Evolutionary conservation across 2,329 filamentous ascomycete species (phyloP).

Genomic region (Pyrenochaeta sp.): DNA sequence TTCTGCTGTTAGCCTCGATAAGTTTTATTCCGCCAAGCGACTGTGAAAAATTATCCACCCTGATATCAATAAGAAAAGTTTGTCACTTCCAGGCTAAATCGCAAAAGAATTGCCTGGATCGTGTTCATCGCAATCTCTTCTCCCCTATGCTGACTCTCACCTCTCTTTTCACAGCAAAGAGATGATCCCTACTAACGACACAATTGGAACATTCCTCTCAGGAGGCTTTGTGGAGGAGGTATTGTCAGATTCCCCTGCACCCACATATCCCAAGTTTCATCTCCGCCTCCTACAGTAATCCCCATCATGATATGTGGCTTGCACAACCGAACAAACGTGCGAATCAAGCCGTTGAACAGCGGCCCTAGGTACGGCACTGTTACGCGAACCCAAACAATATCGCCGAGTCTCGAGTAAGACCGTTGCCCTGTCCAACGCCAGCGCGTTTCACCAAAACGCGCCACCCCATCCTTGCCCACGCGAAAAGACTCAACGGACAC

Average conservation of each 20-base stretch:
- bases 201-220: neutral
- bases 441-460: neutral
- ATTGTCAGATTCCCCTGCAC: neutral
- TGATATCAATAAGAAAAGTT: neutral
- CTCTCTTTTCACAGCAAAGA: neutral
- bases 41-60: too few species aligned
- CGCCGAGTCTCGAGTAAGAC: neutral
- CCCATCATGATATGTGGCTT: too few species aligned
- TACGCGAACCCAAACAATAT: neutral
- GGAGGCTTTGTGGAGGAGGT: neutral
- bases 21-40: neutral
- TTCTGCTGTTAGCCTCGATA: neutral
- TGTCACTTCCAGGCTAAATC: constrained; percentile 1
- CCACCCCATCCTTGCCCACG: neutral
- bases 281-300: too few species aligned
- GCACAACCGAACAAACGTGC: neutral
- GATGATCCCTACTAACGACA: neutral
- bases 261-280: neutral
- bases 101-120: neutral
- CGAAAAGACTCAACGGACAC: neutral
- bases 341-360: neutral
- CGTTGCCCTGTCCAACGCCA: constrained; percentile 2
- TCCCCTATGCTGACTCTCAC: neutral
- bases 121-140: neutral
- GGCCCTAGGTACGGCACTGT: constrained; percentile 1